Evolutionary conservation across 139 green algal genomes (phyloP).

Genomic region (Tetraselmis striata): DNA sequence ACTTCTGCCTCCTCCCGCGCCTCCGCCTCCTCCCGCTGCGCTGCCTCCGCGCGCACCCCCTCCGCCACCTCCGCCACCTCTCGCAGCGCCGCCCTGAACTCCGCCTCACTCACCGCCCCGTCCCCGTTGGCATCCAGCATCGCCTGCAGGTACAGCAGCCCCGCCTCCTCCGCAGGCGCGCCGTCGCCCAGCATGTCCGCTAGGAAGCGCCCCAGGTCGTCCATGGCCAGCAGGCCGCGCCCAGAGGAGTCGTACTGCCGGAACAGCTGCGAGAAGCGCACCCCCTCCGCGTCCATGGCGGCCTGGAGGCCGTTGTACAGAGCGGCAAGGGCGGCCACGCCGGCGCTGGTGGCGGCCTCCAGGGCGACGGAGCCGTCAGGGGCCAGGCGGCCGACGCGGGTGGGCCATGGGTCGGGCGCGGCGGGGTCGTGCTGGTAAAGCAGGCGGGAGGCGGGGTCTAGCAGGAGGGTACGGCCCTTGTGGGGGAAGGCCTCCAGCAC

Average conservation of each 20-base stretch:
- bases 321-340: background rate
- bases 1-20: background rate
- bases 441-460: slow-evolving; percentile 10
- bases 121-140: slow-evolving; percentile 33
- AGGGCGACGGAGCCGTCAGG: background rate
- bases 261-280: slow-evolving; percentile 24
- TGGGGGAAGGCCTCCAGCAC: background rate
- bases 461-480: slow-evolving; percentile 1
- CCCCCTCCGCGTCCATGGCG: slow-evolving; percentile 16
- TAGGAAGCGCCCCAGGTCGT: slow-evolving; percentile 20
- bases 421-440: slow-evolving; percentile 12
- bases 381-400: background rate
- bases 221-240: slow-evolving; percentile 15
- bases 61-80: slow-evolving; percentile 8
- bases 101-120: slow-evolving; percentile 13
- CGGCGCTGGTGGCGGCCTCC: background rate
- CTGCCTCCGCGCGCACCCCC: too few species aligned
- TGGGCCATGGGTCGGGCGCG: background rate
- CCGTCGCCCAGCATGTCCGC: slow-evolving; percentile 6
- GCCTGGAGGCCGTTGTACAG: slow-evolving; percentile 20
- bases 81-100: slow-evolving; percentile 28
- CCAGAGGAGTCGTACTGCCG: slow-evolving; percentile 16
- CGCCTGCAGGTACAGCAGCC: slow-evolving; percentile 14
- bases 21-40: background rate
- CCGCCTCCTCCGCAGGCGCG: background rate